phyloP scores from a whole-genome alignment of 257 asterid species.

The Solanum corneliomulleri region DNA sequence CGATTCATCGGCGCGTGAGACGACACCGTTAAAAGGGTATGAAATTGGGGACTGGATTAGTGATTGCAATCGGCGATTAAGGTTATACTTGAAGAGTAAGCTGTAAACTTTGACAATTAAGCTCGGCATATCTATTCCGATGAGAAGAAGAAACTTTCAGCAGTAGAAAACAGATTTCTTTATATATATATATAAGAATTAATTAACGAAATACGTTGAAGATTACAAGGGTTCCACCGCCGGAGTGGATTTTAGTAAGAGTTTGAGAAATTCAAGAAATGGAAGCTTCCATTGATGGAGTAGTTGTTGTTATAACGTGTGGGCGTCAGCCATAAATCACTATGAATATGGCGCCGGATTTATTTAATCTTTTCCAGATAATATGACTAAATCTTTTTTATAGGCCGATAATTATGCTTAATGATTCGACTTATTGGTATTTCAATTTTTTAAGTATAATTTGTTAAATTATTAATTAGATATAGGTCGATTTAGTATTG shows the following conservation, averaged over 20 bases:
- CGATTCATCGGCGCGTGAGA: slow-evolving; percentile 51
- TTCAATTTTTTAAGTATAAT: too few relatives aligned
- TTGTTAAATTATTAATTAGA: too few relatives aligned
- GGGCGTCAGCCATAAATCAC: neutral
- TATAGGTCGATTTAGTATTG: neutral
- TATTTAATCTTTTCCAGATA: neutral
- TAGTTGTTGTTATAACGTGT: neutral
- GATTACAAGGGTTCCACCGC: neutral
- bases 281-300: neutral
- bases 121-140: slow-evolving; percentile 35
- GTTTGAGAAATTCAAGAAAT: neutral
- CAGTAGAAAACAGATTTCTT: neutral
- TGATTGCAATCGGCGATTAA: slow-evolving; percentile 45
- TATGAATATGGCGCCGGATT: neutral
- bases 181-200: neutral
- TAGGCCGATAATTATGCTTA: too few relatives aligned
- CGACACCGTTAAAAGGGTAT: slow-evolving; percentile 24
- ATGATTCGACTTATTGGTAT: neutral
- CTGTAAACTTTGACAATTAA: slow-evolving; percentile 50
- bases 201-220: neutral
- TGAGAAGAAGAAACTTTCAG: neutral
- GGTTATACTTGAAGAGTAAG: slow-evolving; percentile 57
- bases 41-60: slow-evolving; percentile 18
- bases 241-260: neutral
- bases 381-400: too few relatives aligned